Percentiles rank a stretch among this genome's conserved stretches.
Conservation (phyloP, 2,329 filamentous ascomycete species). For the Colletotrichum sp. region DNA sequence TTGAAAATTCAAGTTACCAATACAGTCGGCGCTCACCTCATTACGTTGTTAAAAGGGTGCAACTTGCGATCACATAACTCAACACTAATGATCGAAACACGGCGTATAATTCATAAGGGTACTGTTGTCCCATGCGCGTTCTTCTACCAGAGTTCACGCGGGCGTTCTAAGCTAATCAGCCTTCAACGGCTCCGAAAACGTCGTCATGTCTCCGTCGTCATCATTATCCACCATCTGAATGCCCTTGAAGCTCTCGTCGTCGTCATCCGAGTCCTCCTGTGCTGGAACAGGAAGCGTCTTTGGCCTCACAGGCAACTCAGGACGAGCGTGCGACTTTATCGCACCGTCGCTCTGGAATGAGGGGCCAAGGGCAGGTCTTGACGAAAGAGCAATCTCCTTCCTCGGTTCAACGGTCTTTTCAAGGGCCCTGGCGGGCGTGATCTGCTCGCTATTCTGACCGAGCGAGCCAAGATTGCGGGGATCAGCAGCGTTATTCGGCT, state of each 20-base stretch:
- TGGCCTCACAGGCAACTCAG: slow-evolving; percentile 1
- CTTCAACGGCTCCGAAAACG: slow-evolving; percentile 1
- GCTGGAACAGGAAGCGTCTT: slow-evolving; percentile 2
- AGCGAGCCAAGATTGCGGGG: background rate
- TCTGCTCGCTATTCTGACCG: background rate
- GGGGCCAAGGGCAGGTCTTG: background rate
- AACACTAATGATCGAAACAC: background rate
- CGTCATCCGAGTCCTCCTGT: slow-evolving; percentile 17
- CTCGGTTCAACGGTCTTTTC: background rate
- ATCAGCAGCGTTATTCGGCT: background rate
- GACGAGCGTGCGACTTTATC: background rate
- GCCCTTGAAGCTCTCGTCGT: slow-evolving; percentile 39
- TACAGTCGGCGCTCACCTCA: background rate
- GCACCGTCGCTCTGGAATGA: slow-evolving; percentile 12
- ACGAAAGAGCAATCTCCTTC: background rate
- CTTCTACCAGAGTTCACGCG: background rate
- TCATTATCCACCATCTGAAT: slow-evolving; percentile 45
- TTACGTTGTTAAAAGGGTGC: background rate
- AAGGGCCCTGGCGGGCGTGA: background rate
- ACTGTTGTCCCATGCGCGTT: background rate
- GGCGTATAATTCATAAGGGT: background rate
- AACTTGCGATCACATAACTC: background rate
- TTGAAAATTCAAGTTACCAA: background rate
- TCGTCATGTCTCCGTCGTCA: slow-evolving; percentile 19
- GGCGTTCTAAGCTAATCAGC: background rate